phyloP scores from a whole-genome alignment of 805 yeast species.

The Saccharomycopsis sp. region DNA sequence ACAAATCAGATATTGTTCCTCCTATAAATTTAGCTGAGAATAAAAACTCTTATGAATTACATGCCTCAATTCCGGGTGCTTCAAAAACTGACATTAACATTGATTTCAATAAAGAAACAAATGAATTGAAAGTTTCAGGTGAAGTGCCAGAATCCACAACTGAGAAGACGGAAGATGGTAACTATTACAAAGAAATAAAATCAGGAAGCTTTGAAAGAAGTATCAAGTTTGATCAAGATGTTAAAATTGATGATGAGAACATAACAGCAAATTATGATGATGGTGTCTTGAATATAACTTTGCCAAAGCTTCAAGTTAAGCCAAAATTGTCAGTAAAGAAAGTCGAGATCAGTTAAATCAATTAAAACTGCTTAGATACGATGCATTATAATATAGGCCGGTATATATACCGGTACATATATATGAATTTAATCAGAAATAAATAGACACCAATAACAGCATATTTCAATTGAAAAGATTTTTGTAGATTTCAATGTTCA shows the following conservation, averaged over 20 bases:
- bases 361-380: too few relatives aligned
- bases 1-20: constrained; percentile 24
- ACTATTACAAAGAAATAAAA: constrained; percentile 23
- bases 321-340: neutral
- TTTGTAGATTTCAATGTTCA: too few relatives aligned
- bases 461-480: too few relatives aligned
- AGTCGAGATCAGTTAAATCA: constrained; percentile 3
- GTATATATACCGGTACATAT: too few relatives aligned
- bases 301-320: constrained; percentile 5
- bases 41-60: constrained; percentile 27
- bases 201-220: constrained; percentile 28
- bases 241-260: constrained; percentile 29
- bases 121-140: constrained; percentile 31
- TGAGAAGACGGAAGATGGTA: constrained; percentile 8
- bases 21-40: constrained; percentile 32
- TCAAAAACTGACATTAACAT: constrained; percentile 27
- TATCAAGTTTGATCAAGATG: constrained; percentile 26
- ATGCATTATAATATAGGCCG: too few relatives aligned
- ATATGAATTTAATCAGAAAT: too few relatives aligned
- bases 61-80: constrained; percentile 34
- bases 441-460: too few relatives aligned
- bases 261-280: constrained; percentile 8
- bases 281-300: constrained; percentile 8
- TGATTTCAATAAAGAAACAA: constrained; percentile 31
- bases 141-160: constrained; percentile 5